These are phyloP conservation scores for Trichoderma atrobrunneum DNA, from an alignment of 2,329 filamentous ascomycete genomes.

Conservation along the genomic window DNA sequence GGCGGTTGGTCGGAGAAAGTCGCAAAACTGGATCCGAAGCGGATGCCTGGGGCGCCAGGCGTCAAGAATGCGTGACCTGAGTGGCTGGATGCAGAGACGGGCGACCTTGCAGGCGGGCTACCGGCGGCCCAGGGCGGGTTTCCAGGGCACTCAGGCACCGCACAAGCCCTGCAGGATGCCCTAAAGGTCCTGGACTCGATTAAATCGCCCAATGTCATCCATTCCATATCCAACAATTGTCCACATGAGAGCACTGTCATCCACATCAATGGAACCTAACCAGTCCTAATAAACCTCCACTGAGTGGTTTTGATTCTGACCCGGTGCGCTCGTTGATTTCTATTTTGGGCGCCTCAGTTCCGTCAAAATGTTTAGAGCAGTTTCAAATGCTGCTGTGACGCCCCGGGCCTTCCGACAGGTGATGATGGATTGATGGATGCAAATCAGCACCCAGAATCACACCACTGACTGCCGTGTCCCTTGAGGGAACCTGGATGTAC, in stretches of 20 bases:
- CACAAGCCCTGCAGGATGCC: neutral
- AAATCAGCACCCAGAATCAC: neutral
- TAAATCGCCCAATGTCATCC: neutral
- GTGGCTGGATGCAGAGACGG: constrained; percentile 2
- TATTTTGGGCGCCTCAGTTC: neutral
- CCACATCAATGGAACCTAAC: neutral
- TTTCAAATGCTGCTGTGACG: neutral
- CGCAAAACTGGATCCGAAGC: neutral
- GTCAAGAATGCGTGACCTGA: constrained; percentile 15
- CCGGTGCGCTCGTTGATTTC: neutral
- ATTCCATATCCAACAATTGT: neutral
- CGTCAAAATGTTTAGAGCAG: neutral
- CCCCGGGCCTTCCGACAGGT: constrained; percentile 8
- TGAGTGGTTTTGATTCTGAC: neutral
- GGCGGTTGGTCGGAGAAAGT: constrained; percentile 12
- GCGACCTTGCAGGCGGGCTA: neutral
- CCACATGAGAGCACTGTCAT: neutral
- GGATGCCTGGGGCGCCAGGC: constrained; percentile 33
- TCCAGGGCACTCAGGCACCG: constrained; percentile 9
- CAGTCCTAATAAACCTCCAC: neutral
- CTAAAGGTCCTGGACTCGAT: neutral
- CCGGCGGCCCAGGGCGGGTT: constrained; percentile 8
- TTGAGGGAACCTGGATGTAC: neutral
- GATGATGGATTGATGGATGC: neutral
- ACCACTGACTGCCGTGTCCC: neutral